Conservation (phyloP, 176 grass and related monocot species). For the Paspalum vaginatum region DNA sequence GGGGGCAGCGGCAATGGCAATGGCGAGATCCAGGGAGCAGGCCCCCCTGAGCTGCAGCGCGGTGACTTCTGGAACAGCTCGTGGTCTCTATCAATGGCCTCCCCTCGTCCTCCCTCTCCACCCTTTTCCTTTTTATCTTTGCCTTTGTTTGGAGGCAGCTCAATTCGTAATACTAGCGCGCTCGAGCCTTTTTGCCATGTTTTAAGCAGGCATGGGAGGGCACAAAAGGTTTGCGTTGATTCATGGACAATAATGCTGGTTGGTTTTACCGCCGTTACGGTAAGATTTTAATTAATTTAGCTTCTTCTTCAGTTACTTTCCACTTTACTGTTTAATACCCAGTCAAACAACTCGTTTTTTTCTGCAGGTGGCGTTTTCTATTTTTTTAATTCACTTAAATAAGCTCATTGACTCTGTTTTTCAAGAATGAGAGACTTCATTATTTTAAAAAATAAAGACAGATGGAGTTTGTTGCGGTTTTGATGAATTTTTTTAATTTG, state of each 20-base stretch:
- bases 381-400: neutral
- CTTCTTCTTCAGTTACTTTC: neutral
- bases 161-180: constrained; percentile 16
- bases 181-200: constrained; percentile 46
- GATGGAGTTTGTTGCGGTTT: no score
- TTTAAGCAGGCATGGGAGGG: neutral
- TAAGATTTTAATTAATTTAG: neutral
- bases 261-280: neutral
- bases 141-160: constrained; percentile 44
- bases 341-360: neutral
- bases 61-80: constrained; percentile 61
- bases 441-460: no score
- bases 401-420: neutral
- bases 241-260: neutral
- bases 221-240: neutral
- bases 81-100: constrained; percentile 67
- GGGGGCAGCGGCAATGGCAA: constrained; percentile 47
- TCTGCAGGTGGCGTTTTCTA: neutral
- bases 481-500: no score
- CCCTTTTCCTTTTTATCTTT: constrained; percentile 14
- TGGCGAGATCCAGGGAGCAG: constrained; percentile 60
- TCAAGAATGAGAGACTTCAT: neutral
- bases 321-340: neutral
- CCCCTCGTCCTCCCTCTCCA: constrained; percentile 9
- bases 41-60: constrained; percentile 37